These are phyloP conservation scores for Nicotiana benthamiana DNA, from an alignment of 257 asterid species.

Conservation along the genomic window DNA sequence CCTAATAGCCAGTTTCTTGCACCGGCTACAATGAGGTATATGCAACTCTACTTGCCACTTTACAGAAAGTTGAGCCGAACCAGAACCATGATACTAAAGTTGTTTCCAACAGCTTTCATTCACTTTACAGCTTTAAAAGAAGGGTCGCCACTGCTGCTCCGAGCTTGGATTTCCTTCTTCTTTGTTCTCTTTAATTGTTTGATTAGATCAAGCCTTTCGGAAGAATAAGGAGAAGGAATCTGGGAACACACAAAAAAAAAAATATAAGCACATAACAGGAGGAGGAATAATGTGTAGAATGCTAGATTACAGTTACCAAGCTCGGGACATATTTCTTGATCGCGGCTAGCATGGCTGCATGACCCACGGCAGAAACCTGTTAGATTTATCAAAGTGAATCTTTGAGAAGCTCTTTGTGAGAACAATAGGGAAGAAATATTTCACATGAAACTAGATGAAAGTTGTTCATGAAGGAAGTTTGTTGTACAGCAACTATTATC, in stretches of 20 bases:
- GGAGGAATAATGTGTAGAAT: not conserved
- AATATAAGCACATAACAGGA: not conserved
- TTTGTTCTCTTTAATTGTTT: constrained; percentile 70
- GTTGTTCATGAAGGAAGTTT: not conserved
- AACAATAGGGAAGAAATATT: not conserved
- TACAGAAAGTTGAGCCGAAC: not conserved
- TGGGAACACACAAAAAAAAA: constrained; percentile 14
- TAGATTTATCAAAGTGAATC: not conserved
- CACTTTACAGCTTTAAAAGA: constrained; percentile 11
- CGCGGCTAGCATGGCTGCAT: constrained; percentile 82
- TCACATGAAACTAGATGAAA: not conserved
- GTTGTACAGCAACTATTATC: not conserved
- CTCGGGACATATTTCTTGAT: constrained; percentile 61
- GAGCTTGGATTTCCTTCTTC: constrained; percentile 38
- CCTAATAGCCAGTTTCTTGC: not conserved
- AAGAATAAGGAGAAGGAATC: constrained; percentile 81
- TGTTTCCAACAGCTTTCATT: not conserved
- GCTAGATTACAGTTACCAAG: constrained; percentile 32
- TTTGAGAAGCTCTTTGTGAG: not conserved
- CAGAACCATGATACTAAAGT: not conserved
- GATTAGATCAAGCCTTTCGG: constrained; percentile 48
- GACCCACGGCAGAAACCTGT: constrained; percentile 80
- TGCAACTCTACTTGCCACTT: not conserved
- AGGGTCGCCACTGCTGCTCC: constrained; percentile 18
- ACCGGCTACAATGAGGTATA: not conserved